Evolutionary conservation across 352 stramenopile genomes (phyloP).

Genomic region (Aphanomyces cochlioides): DNA sequence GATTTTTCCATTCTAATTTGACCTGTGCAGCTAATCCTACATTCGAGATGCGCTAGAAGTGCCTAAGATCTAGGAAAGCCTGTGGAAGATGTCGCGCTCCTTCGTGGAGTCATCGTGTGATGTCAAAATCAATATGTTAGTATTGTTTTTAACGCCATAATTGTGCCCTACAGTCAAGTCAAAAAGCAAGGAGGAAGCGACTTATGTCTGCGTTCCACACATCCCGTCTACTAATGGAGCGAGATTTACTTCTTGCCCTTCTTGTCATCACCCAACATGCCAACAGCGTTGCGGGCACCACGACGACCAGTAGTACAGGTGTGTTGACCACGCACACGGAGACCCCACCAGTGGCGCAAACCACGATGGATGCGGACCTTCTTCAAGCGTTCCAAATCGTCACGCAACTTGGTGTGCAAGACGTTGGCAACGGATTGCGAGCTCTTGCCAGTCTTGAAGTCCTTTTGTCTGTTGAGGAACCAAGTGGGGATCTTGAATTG

Average conservation of each 20-base stretch:
- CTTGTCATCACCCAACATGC: constrained; percentile 55
- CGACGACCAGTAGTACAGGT: constrained; percentile 99
- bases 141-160: constrained; percentile 30
- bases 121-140: constrained; percentile 27
- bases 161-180: constrained; percentile 31
- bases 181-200: constrained; percentile 27
- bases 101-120: background rate
- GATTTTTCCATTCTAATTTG: no score
- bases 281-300: constrained; percentile 53
- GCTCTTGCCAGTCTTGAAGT: constrained; percentile 99
- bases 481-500: constrained; percentile 99
- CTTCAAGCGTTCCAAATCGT: constrained; percentile 99
- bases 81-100: no score
- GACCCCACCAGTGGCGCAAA: constrained; percentile 99
- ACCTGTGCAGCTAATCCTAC: no score
- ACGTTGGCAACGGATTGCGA: constrained; percentile 98
- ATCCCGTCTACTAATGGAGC: constrained; percentile 23
- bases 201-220: background rate
- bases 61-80: no score
- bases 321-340: constrained; percentile 99
- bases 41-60: no score
- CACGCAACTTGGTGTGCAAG: constrained; percentile 97
- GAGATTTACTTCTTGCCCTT: constrained; percentile 67
- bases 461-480: constrained; percentile 99
- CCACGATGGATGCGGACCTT: constrained; percentile 99